Evolutionary conservation across 225 moss, liverwort and hornwort genomes (phyloP), one percentile per base, ranked within the genome.

Genomic region (Polytrichum commune): DNA sequence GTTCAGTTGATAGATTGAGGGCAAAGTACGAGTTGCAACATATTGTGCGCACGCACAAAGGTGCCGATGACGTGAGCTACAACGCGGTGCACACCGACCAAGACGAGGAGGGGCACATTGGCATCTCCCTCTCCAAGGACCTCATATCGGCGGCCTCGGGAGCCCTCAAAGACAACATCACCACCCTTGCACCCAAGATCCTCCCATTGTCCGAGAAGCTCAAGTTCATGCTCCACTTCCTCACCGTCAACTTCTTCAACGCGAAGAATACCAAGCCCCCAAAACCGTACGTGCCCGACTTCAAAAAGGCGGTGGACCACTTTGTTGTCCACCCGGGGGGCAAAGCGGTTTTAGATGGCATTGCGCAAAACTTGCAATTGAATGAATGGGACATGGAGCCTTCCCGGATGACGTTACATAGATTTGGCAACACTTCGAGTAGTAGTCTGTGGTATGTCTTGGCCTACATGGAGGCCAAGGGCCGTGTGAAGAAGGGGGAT

Each of bases 401-500:
- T 35, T 83, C 86, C 13, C 83, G 80, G 38, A 83, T 86, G 83
- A 83, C 86, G 16, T 80, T 86, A 65, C 83, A 86, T 68, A 69
- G 80, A 53, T 86, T 80, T 32, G 83, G 78, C 4, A 86, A 86
- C 53, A 83, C 80, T 61, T 86, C 86, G 23, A 80, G 80, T 77
- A 86, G 83, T 73, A 73, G 74, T 55, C 53, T 80, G 55, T 86
- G 83, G 83, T 86, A 86, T 57, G 86, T 56, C 26, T n/a, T 86
- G 29, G 86, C 86, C 13, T 86, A 86, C 60, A 35, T 80, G 23
- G 83, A 86, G 82, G 86, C 86, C 58, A 83, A 83, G 38, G 64
- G 55, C 10, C 69, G 78, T 1, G 80, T 86, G 32, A 71, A 68
- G 1, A 75, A 68, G 16, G 83, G 83, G 13, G 73, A 80, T 64